A percentile compares a stretch with the other conserved stretches of the same genome.
Evolutionary conservation across 164 flowering plant genomes (phyloP).

Genomic region (Stephania yunnanensis): DNA sequence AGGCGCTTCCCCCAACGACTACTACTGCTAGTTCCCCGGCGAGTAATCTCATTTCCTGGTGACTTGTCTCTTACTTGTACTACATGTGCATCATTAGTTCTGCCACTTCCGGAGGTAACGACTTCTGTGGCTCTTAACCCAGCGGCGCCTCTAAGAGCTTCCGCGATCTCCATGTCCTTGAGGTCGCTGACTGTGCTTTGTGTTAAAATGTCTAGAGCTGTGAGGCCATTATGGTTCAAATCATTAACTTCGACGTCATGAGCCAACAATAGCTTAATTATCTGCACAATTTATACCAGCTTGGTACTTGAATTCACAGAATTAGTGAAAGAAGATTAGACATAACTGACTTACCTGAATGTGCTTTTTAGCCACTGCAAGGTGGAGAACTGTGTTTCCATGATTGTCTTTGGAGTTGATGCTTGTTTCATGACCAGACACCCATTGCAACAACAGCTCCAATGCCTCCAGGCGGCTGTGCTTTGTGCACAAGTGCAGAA

Average conservation of each 20-base stretch:
- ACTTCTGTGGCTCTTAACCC: background rate
- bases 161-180: conserved; percentile 16
- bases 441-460: background rate
- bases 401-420: conserved; percentile 4
- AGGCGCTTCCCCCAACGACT: background rate
- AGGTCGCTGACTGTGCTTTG: conserved; percentile 8
- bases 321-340: background rate
- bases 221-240: conserved; percentile 11
- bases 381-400: conserved; percentile 10
- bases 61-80: background rate
- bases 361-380: conserved; percentile 6
- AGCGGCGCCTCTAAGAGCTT: background rate
- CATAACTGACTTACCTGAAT: conserved; percentile 3
- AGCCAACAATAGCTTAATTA: conserved; percentile 9
- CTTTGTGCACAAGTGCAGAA: conserved; percentile 21
- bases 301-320: no score
- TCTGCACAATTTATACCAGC: background rate
- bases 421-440: background rate
- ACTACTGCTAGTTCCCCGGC: background rate
- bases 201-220: conserved; percentile 15
- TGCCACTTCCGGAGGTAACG: no score
- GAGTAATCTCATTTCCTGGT: background rate
- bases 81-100: background rate
- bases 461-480: conserved; percentile 1
- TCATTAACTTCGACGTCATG: conserved; percentile 13